phyloP scores from a whole-genome alignment of 768 basidiomycete species.

The Russula sp. region DNA sequence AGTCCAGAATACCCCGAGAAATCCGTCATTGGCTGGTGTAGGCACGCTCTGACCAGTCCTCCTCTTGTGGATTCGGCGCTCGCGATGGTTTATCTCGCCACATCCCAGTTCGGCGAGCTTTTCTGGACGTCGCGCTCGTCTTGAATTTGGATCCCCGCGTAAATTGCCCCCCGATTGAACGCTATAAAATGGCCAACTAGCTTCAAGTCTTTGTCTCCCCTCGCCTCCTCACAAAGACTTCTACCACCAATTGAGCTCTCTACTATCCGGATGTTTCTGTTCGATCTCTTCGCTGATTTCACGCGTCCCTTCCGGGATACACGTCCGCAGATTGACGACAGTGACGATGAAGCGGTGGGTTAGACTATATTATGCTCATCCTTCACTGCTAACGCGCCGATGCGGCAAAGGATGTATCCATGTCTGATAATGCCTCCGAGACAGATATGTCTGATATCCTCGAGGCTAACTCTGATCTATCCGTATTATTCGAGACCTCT shows the following conservation, averaged over 20 bases:
- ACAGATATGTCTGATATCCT: not conserved
- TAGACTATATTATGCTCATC: not conserved
- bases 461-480: not conserved
- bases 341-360: constrained; percentile 10
- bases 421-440: not conserved
- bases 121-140: not conserved
- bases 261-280: not conserved
- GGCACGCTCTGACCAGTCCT: not conserved
- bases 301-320: not conserved
- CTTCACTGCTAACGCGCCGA: not conserved
- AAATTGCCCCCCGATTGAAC: not conserved
- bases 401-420: not conserved
- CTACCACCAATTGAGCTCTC: not conserved
- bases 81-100: not conserved
- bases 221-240: not conserved
- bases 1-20: not conserved
- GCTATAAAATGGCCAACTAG: not conserved
- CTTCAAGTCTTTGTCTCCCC: not conserved
- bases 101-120: not conserved
- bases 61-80: not conserved
- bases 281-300: not conserved
- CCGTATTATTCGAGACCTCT: not conserved
- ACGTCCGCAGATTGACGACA: not conserved
- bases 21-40: not conserved
- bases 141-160: not conserved